Percentiles rank a stretch among this genome's conserved stretches.
Evolutionary conservation across 192 early-diverging fungal genomes (phyloP).

Genomic region (Coemansia reversa): DNA sequence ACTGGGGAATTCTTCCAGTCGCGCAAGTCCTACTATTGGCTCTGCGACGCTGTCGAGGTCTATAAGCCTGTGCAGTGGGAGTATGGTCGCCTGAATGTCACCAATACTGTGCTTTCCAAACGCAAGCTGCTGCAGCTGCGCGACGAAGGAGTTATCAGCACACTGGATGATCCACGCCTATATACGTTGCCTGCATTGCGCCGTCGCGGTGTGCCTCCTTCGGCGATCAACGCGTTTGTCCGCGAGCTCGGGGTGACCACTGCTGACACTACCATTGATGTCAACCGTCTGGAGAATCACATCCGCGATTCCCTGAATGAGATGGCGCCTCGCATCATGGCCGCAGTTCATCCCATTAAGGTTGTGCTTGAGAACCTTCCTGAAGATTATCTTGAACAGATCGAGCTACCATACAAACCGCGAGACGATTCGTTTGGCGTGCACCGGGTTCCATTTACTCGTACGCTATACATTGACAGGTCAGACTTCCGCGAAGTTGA

Average conservation of each 20-base stretch:
- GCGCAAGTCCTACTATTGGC: constrained; percentile 98
- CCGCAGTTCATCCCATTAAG: constrained; percentile 83
- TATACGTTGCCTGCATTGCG: constrained; percentile 95
- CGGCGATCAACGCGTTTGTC: constrained; percentile 98
- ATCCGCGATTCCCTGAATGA: constrained; percentile 93
- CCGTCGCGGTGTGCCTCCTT: constrained; percentile 94
- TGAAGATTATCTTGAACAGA: constrained; percentile 73
- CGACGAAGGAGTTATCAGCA: constrained; percentile 70
- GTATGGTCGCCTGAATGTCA: constrained; percentile 91
- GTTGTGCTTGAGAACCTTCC: constrained; percentile 89
- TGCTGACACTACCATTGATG: constrained; percentile 76
- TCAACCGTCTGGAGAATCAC: constrained; percentile 88
- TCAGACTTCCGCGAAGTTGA: constrained; percentile 93
- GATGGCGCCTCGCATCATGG: constrained; percentile 91
- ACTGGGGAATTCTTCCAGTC: constrained; percentile 94
- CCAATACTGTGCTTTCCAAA: constrained; percentile 96
- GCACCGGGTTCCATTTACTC: constrained; percentile 86
- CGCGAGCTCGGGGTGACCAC: constrained; percentile 87
- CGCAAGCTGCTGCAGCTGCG: constrained; percentile 94
- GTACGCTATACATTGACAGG: constrained; percentile 90
- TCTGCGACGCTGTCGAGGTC: constrained; percentile 94
- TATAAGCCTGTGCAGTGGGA: constrained; percentile 99
- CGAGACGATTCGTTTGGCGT: constrained; percentile 82
- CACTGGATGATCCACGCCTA: constrained; percentile 97
- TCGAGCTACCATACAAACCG: constrained; percentile 88